A percentile compares a stretch with the other conserved stretches of the same genome.
Evolutionary conservation across 257 asterid genomes (phyloP).

Genomic region (Lantana camara): DNA sequence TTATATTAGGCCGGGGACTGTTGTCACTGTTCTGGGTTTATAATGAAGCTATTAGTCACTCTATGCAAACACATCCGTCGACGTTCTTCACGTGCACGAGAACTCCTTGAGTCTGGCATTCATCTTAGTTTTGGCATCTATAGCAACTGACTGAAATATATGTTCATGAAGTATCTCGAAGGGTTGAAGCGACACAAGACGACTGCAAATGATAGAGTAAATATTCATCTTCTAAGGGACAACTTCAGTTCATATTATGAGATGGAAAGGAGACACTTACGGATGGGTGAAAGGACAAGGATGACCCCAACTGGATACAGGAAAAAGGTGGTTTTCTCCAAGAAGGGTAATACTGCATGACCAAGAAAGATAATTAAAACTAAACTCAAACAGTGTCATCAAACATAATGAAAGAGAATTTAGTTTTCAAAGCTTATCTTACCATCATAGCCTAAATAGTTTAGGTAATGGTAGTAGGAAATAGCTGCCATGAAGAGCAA

Average conservation of each 20-base stretch:
- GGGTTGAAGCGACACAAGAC: slow-evolving; percentile 90
- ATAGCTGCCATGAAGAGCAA: slow-evolving; percentile 91
- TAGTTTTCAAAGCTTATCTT: slow-evolving; percentile 36
- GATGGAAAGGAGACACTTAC: slow-evolving; percentile 36
- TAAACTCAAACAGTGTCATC: not conserved
- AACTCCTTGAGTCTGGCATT: slow-evolving; percentile 29
- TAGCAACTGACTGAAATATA: slow-evolving; percentile 70
- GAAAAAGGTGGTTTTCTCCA: slow-evolving; percentile 96
- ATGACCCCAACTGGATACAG: slow-evolving; percentile 87
- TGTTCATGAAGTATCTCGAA: slow-evolving; percentile 86
- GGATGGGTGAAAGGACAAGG: slow-evolving; percentile 79
- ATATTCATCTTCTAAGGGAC: not conserved
- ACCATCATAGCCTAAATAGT: slow-evolving; percentile 95
- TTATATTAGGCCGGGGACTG: too few species aligned
- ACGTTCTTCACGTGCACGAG: not conserved
- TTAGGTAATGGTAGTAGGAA: slow-evolving; percentile 94
- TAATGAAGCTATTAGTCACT: too few species aligned
- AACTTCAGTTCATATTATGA: not conserved
- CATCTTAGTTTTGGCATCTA: slow-evolving; percentile 39
- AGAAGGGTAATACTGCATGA: slow-evolving; percentile 88
- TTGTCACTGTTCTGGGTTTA: too few species aligned
- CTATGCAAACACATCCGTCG: slow-evolving; percentile 13
- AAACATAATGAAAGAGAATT: slow-evolving; percentile 8
- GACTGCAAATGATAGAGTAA: slow-evolving; percentile 52
- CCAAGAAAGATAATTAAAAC: slow-evolving; percentile 12